A percentile compares a stretch with the other conserved stretches of the same genome.
These are phyloP conservation scores for Pisolithus sp. DNA, from an alignment of 768 basidiomycete species.

Conservation along the genomic window DNA sequence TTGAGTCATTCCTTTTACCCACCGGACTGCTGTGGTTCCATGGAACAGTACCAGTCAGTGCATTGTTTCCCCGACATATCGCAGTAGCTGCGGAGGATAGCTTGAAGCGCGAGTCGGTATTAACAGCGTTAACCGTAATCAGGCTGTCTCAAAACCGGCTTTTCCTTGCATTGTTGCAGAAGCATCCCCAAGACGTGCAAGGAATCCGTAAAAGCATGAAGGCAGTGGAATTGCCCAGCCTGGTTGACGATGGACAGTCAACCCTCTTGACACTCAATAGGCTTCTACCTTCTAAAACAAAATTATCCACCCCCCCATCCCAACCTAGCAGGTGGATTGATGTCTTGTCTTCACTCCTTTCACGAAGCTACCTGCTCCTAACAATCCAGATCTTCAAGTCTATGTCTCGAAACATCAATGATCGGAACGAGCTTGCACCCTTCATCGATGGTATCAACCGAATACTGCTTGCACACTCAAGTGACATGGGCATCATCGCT, in stretches of 20 bases:
- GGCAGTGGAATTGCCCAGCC: conserved; percentile 51
- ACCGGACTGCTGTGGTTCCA: conserved; percentile 68
- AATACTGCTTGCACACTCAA: conserved; percentile 59
- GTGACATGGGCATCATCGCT: conserved; percentile 71
- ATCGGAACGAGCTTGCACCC: conserved; percentile 58
- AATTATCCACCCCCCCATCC: neutral
- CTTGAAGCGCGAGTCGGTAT: conserved; percentile 34
- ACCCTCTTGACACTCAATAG: conserved; percentile 37
- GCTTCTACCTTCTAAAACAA: conserved; percentile 38
- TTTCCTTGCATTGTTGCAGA: conserved; percentile 56
- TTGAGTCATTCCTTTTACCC: conserved; percentile 63
- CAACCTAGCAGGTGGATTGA: conserved; percentile 21
- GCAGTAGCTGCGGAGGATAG: conserved; percentile 28
- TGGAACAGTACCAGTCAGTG: conserved; percentile 42
- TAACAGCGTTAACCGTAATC: conserved; percentile 55
- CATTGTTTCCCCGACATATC: conserved; percentile 55
- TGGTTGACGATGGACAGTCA: conserved; percentile 24
- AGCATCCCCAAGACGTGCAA: conserved; percentile 63
- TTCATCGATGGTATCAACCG: conserved; percentile 68
- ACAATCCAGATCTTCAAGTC: conserved; percentile 66
- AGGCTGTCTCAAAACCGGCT: conserved; percentile 68
- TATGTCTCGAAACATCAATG: conserved; percentile 65
- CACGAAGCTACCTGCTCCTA: conserved; percentile 63
- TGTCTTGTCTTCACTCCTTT: conserved; percentile 53
- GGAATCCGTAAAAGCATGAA: conserved; percentile 59